phyloP scores from a whole-genome alignment of 2,329 filamentous ascomycete genomes.

The Ascosphaera apis region DNA sequence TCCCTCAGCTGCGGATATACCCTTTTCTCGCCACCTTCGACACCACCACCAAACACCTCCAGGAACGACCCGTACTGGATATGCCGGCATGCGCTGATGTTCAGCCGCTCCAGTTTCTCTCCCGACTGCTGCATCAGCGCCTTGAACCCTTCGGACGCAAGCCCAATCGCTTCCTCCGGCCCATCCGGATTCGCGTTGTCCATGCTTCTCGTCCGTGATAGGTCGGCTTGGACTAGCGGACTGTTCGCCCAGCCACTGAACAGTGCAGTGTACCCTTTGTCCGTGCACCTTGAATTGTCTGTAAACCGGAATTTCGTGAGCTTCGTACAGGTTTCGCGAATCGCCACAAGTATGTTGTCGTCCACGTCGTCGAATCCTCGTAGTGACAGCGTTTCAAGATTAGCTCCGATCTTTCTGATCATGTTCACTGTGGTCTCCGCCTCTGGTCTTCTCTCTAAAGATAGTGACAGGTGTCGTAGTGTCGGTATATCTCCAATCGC shows the following conservation, averaged over 20 bases:
- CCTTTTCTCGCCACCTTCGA: conserved; percentile 24
- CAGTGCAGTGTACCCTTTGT: conserved; percentile 46
- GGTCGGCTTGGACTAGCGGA: conserved; percentile 44
- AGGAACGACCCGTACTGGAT: conserved; percentile 52
- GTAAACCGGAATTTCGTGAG: conserved; percentile 62
- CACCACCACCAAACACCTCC: conserved; percentile 44
- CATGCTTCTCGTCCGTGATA: conserved; percentile 55
- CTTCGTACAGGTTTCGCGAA: conserved; percentile 44
- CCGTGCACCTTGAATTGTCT: conserved; percentile 52
- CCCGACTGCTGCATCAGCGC: conserved; percentile 74
- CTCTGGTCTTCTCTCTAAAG: conserved; percentile 34
- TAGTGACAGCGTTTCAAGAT: conserved; percentile 57
- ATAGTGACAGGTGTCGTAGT: conserved; percentile 54
- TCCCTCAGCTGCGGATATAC: conserved; percentile 44
- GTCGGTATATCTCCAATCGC: conserved; percentile 37
- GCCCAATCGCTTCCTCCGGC: conserved; percentile 39
- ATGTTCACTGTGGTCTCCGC: conserved; percentile 36
- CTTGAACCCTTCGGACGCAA: conserved; percentile 52
- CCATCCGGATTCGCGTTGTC: conserved; percentile 47
- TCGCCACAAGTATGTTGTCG: conserved; percentile 43
- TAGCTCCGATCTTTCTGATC: conserved; percentile 36
- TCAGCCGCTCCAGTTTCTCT: conserved; percentile 37
- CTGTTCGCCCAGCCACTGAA: conserved; percentile 59
- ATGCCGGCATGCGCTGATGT: conserved; percentile 67
- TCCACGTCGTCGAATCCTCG: conserved; percentile 43